A percentile compares a stretch with the other conserved stretches of the same genome.
phyloP scores from a whole-genome alignment of 768 basidiomycete genomes.

The Gloeopeniophorella convolvens region DNA sequence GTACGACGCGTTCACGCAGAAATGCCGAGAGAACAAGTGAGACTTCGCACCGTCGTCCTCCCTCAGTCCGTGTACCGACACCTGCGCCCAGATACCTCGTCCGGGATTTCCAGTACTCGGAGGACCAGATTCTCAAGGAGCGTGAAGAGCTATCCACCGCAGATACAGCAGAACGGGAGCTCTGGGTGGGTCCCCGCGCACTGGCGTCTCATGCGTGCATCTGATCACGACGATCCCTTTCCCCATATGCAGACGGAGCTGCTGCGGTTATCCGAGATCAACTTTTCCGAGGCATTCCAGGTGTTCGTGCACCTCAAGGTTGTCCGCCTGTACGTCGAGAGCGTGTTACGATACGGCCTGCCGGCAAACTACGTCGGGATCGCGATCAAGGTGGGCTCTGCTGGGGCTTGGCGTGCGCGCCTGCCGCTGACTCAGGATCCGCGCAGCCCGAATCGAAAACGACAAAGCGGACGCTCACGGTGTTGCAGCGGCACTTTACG shows the following conservation, averaged over 20 bases:
- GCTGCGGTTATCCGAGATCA: slow-evolving; percentile 82
- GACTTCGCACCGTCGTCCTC: slow-evolving; percentile 19
- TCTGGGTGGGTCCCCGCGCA: slow-evolving; percentile 67
- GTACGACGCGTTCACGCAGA: slow-evolving; percentile 89
- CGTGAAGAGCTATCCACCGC: slow-evolving; percentile 74
- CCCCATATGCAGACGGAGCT: slow-evolving; percentile 70
- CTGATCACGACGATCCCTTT: slow-evolving; percentile 2
- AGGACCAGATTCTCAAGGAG: slow-evolving; percentile 74
- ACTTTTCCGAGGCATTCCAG: slow-evolving; percentile 96
- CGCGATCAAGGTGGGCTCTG: slow-evolving; percentile 58
- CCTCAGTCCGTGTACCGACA: background rate
- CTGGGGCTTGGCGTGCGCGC: too few species aligned
- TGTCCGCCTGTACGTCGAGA: slow-evolving; percentile 87
- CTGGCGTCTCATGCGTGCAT: background rate
- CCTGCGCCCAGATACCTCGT: slow-evolving; percentile 66
- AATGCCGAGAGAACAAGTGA: slow-evolving; percentile 92
- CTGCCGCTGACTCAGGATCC: background rate
- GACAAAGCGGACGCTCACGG: slow-evolving; percentile 67
- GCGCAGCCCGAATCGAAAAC: slow-evolving; percentile 79
- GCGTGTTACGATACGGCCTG: slow-evolving; percentile 90
- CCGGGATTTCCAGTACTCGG: slow-evolving; percentile 90
- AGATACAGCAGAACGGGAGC: slow-evolving; percentile 85
- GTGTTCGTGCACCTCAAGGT: slow-evolving; percentile 91
- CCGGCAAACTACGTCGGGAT: slow-evolving; percentile 87
- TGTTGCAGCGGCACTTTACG: slow-evolving; percentile 69